phyloP scores from a whole-genome alignment of 257 asterid genomes.

The Penstemon newberryi region DNA sequence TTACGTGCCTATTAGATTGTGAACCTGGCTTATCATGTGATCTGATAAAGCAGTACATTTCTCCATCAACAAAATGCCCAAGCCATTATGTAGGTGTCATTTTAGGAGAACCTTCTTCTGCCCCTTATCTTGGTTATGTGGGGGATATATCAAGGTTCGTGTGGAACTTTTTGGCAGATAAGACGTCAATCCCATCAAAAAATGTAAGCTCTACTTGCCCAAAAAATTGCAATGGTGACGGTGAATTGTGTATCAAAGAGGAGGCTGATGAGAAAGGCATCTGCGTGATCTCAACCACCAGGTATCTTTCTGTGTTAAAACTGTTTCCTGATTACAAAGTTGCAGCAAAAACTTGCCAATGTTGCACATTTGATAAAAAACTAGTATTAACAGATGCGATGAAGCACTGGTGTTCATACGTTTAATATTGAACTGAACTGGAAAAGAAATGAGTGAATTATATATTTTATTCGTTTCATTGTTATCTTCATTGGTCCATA shows the following conservation, averaged over 20 bases:
- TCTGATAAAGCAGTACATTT: constrained; percentile 69
- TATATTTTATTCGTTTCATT: not conserved
- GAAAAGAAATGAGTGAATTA: not conserved
- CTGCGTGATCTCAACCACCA: constrained; percentile 82
- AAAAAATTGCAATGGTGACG: constrained; percentile 56
- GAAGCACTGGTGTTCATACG: not conserved
- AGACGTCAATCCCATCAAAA: constrained; percentile 60
- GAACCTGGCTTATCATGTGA: constrained; percentile 85
- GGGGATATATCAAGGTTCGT: constrained; percentile 86
- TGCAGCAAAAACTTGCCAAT: not conserved
- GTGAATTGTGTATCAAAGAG: constrained; percentile 63
- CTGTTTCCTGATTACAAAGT: not conserved
- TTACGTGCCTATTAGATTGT: constrained; percentile 74
- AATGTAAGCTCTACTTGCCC: constrained; percentile 63
- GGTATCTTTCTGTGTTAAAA: constrained; percentile 40
- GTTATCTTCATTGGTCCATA: constrained; percentile 1
- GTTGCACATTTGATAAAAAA: not conserved
- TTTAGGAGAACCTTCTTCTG: constrained; percentile 71
- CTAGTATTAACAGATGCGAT: not conserved
- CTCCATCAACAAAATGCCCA: constrained; percentile 78
- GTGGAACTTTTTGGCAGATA: constrained; percentile 88
- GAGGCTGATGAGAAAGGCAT: constrained; percentile 78
- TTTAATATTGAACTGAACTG: too few relatives aligned
- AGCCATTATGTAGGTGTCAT: constrained; percentile 86
- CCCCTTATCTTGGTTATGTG: constrained; percentile 57